A percentile compares a stretch with the other conserved stretches of the same genome.
Conservation (phyloP, 495 filamentous ascomycete species). For the Aspergillus carlsbadensis region DNA sequence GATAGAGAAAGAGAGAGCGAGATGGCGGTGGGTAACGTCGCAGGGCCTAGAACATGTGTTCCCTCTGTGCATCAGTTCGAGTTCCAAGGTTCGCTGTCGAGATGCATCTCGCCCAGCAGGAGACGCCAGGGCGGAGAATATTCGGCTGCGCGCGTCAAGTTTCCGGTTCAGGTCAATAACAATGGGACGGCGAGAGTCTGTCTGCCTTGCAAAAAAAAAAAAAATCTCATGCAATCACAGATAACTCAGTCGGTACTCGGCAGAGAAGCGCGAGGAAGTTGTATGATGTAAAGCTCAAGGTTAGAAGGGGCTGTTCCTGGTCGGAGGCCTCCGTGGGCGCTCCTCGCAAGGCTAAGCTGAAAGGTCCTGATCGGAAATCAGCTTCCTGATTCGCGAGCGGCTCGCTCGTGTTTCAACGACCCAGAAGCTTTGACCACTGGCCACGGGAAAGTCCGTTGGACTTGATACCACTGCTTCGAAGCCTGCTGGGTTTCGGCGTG, state of each 20-base stretch:
- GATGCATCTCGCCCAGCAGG: slow-evolving; percentile 1
- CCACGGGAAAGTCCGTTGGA: background rate
- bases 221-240: too few species aligned
- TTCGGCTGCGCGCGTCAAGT: background rate
- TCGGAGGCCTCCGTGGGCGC: background rate
- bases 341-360: too few species aligned
- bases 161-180: too few species aligned
- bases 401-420: slow-evolving; percentile 1
- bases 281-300: background rate
- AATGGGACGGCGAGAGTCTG: background rate
- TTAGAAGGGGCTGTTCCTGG: background rate
- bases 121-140: background rate
- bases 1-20: background rate
- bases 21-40: slow-evolving; percentile 18
- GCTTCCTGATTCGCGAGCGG: slow-evolving; percentile 1
- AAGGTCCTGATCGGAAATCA: slow-evolving; percentile 4
- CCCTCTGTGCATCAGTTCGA: slow-evolving; percentile 9
- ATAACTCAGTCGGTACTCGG: too few species aligned
- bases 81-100: slow-evolving; percentile 3
- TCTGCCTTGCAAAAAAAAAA: background rate
- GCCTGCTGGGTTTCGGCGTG: too few species aligned
- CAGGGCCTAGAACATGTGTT: slow-evolving; percentile 25
- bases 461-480: too few species aligned
- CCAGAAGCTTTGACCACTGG: background rate
- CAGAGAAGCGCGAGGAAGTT: too few species aligned